Percentiles rank a stretch among this genome's conserved stretches.
These are phyloP conservation scores for Clonostachys rhizophaga DNA, from an alignment of 2,329 filamentous ascomycete species.

Conservation along the genomic window DNA sequence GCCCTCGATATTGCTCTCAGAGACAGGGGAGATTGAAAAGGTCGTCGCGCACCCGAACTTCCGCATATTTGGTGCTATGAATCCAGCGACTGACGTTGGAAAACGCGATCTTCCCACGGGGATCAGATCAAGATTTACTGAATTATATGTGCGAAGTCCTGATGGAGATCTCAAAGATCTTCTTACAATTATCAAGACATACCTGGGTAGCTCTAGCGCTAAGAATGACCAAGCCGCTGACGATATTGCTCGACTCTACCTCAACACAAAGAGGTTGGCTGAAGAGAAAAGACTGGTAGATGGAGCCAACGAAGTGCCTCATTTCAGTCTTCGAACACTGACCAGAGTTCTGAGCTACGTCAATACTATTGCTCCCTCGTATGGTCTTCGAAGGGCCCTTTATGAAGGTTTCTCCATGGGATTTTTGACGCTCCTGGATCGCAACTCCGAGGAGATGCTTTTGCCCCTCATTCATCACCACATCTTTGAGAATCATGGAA, in stretches of 20 bases:
- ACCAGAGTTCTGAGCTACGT: conserved; percentile 89
- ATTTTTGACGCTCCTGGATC: conserved; percentile 84
- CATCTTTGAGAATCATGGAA: conserved; percentile 65
- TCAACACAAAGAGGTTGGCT: conserved; percentile 78
- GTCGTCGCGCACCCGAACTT: conserved; percentile 89
- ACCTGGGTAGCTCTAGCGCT: conserved; percentile 68
- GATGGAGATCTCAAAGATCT: conserved; percentile 85
- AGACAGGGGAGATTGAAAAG: conserved; percentile 89
- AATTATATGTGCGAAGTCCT: conserved; percentile 89
- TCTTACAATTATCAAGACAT: conserved; percentile 81
- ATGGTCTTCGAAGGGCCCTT: conserved; percentile 78
- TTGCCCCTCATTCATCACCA: conserved; percentile 76
- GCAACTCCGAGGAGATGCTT: conserved; percentile 74
- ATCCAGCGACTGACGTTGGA: conserved; percentile 94
- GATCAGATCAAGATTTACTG: conserved; percentile 87
- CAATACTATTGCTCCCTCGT: conserved; percentile 75
- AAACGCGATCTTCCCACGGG: conserved; percentile 91
- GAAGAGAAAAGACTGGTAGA: conserved; percentile 85
- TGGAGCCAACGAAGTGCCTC: conserved; percentile 90
- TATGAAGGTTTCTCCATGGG: conserved; percentile 98
- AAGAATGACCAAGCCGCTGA: conserved; percentile 70
- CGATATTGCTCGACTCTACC: conserved; percentile 82
- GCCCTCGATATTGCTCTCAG: conserved; percentile 84
- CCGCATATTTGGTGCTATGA: conserved; percentile 97
- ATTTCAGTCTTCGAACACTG: conserved; percentile 93